Conservation (phyloP, 176 grass and related monocot genomes). For the Poa annua region DNA sequence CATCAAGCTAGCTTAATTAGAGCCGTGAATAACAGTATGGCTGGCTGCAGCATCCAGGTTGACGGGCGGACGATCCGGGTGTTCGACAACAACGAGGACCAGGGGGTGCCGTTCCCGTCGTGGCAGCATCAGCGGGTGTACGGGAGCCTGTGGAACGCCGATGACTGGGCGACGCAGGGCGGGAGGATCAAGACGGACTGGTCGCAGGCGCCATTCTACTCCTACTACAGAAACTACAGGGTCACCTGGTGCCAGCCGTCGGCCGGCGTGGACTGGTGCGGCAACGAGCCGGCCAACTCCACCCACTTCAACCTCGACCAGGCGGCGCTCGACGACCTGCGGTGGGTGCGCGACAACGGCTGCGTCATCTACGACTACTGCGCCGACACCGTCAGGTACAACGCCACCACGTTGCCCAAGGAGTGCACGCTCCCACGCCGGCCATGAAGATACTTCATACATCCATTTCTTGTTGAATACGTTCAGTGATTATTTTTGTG, state of each 20-base stretch:
- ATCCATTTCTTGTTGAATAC: neutral
- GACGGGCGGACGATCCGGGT: constrained; percentile 57
- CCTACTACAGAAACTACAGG: constrained; percentile 56
- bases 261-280: constrained; percentile 47
- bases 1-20: too few relatives aligned
- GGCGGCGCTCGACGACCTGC: constrained; percentile 2
- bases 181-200: constrained; percentile 77
- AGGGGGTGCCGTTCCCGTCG: constrained; percentile 52
- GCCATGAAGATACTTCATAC: neutral
- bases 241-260: constrained; percentile 45
- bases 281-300: constrained; percentile 35
- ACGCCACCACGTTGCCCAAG: constrained; percentile 29
- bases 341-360: constrained; percentile 8
- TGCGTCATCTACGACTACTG: constrained; percentile 69
- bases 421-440: constrained; percentile 42
- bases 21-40: too few relatives aligned
- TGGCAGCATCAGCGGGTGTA: constrained; percentile 62
- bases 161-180: constrained; percentile 77
- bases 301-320: constrained; percentile 26
- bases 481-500: too few relatives aligned
- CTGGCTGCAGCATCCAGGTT: constrained; percentile 51
- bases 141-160: constrained; percentile 66
- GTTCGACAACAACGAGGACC: constrained; percentile 62
- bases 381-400: constrained; percentile 45
- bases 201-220: constrained; percentile 55